phyloP scores from a whole-genome alignment of 768 basidiomycete species.

The Hygrophorus russula region DNA sequence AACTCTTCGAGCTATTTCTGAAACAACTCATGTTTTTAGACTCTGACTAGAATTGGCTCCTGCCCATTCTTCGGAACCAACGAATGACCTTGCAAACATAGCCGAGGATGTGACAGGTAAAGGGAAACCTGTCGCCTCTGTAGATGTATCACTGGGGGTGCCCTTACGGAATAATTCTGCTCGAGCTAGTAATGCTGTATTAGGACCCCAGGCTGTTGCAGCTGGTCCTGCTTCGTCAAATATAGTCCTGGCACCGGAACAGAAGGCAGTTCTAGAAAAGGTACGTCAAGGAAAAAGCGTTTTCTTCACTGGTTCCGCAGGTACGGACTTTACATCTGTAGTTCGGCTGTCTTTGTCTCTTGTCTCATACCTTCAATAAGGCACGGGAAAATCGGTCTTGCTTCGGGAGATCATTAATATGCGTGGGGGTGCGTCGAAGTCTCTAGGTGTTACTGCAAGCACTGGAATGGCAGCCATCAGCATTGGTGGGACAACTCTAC shows the following conservation, averaged over 20 bases:
- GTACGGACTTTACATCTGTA: conserved; percentile 20
- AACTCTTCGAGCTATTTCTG: not conserved
- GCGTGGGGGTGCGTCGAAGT: conserved; percentile 20
- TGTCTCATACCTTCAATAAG: conserved; percentile 17
- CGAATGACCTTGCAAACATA: no score
- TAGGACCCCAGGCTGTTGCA: not conserved
- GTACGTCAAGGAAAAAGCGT: conserved; percentile 56
- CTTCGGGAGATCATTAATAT: conserved; percentile 60
- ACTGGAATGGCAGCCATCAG: conserved; percentile 76
- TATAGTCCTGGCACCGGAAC: conserved; percentile 40
- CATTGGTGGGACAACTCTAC: conserved; percentile 73
- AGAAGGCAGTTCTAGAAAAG: conserved; percentile 32
- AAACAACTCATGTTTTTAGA: no score
- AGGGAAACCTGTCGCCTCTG: no score
- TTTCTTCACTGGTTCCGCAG: conserved; percentile 84
- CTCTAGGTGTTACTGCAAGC: conserved; percentile 69
- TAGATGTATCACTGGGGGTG: no score
- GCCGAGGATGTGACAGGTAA: no score
- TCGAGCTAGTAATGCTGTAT: not conserved
- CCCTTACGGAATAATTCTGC: not conserved
- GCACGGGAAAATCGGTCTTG: conserved; percentile 79
- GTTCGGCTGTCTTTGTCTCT: no score
- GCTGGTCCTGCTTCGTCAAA: conserved; percentile 6
- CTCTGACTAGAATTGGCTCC: no score
- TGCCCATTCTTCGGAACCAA: no score